Conservation (phyloP, 305 asterid species). For the Rubia occidens region DNA sequence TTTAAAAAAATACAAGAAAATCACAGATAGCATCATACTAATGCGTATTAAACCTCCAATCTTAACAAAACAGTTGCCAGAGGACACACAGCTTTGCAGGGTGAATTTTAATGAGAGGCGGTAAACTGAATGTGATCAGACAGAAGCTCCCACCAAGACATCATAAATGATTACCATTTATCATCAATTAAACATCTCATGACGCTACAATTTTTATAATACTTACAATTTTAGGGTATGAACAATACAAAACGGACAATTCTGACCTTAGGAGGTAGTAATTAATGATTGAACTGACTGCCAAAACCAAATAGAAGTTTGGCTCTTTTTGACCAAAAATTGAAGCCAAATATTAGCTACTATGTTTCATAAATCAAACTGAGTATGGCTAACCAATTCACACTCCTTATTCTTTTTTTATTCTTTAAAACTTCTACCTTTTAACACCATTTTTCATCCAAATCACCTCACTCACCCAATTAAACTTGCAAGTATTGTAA, state of each 20-base stretch:
- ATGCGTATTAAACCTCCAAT: background rate
- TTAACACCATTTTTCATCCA: background rate
- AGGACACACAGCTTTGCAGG: background rate
- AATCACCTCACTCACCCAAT: background rate
- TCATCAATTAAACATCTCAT: background rate
- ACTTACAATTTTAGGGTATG: background rate
- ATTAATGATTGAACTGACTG: background rate
- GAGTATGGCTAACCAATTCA: background rate
- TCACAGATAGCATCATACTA: background rate
- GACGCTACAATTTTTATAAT: background rate
- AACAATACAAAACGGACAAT: background rate
- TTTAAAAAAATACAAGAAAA: background rate
- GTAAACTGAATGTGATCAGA: background rate
- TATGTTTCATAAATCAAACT: no score
- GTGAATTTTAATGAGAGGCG: background rate
- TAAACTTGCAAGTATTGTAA: no score
- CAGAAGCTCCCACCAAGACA: background rate
- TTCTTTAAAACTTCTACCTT: background rate
- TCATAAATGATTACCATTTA: background rate
- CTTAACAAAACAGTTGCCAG: background rate
- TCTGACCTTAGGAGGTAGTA: background rate
- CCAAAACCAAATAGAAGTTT: no score
- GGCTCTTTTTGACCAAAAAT: no score
- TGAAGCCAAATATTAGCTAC: no score
- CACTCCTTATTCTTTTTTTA: background rate